Conservation (phyloP, 2,329 filamentous ascomycete genomes). For the Colletotrichum tropicale region DNA sequence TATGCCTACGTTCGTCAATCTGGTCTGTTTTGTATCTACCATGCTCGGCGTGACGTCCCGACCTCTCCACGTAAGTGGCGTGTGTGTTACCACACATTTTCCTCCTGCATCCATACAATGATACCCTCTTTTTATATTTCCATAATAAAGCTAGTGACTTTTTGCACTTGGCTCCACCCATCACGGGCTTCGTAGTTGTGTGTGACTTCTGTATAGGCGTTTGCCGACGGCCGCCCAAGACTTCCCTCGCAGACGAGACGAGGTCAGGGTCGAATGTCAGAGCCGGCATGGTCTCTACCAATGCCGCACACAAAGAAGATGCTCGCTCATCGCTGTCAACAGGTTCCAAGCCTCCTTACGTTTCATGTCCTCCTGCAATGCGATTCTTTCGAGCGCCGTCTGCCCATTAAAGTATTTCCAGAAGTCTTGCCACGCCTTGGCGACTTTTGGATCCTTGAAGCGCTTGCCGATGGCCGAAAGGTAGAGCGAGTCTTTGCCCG, state of each 20-base stretch:
- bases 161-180: not conserved
- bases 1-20: not conserved
- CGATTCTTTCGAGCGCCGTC: constrained; percentile 84
- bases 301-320: constrained; percentile 70
- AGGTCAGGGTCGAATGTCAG: not conserved
- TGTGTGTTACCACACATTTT: not conserved
- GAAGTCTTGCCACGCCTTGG: constrained; percentile 74
- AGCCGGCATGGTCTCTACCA: constrained; percentile 57
- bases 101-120: constrained; percentile 7
- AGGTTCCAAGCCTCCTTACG: constrained; percentile 78
- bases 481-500: constrained; percentile 77
- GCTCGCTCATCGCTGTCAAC: constrained; percentile 69
- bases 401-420: constrained; percentile 88
- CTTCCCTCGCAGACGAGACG: not conserved
- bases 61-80: not conserved
- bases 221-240: not conserved
- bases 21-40: not conserved
- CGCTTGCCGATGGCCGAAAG: constrained; percentile 63
- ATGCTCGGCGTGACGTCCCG: not conserved
- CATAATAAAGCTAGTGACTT: not conserved
- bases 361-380: constrained; percentile 85
- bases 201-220: not conserved
- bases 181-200: not conserved
- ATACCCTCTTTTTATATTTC: constrained; percentile 15
- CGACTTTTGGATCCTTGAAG: constrained; percentile 60